Percentiles rank a stretch among this genome's conserved stretches.
Conservation (phyloP, 768 basidiomycete species). For the Suillus hirtellus region DNA sequence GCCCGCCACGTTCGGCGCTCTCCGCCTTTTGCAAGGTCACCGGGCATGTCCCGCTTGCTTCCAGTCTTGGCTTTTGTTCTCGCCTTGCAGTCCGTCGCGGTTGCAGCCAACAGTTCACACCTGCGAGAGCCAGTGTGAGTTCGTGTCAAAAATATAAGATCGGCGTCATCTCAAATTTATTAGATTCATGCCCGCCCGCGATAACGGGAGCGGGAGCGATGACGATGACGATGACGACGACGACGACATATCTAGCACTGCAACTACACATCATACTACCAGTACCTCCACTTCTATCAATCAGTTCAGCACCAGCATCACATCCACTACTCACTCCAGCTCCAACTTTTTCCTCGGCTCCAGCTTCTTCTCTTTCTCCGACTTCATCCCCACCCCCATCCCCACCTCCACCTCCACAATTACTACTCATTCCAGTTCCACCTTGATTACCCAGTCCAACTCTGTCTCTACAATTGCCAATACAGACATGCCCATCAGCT, state of each 20-base stretch:
- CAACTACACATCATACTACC: neutral
- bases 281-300: neutral
- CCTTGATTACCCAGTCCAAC: neutral
- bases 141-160: neutral
- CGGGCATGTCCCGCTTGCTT: slow-evolving; percentile 4
- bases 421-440: neutral
- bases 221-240: neutral
- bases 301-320: neutral
- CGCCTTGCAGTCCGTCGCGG: slow-evolving; percentile 1
- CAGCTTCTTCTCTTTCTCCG: neutral
- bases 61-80: slow-evolving; percentile 9
- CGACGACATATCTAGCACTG: slow-evolving; percentile 1
- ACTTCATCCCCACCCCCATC: neutral
- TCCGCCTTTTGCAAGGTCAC: neutral
- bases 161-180: neutral
- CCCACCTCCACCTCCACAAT: neutral
- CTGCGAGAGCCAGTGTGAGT: slow-evolving; percentile 11
- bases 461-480: slow-evolving; percentile 2
- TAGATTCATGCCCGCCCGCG: neutral
- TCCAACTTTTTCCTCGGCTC: neutral
- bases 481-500: neutral
- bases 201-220: neutral
- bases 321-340: neutral
- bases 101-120: neutral
- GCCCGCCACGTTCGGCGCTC: neutral